Percentiles rank a stretch among this genome's conserved stretches.
Conservation (phyloP, 441 rosid species). For the Adansonia rubrostipa region DNA sequence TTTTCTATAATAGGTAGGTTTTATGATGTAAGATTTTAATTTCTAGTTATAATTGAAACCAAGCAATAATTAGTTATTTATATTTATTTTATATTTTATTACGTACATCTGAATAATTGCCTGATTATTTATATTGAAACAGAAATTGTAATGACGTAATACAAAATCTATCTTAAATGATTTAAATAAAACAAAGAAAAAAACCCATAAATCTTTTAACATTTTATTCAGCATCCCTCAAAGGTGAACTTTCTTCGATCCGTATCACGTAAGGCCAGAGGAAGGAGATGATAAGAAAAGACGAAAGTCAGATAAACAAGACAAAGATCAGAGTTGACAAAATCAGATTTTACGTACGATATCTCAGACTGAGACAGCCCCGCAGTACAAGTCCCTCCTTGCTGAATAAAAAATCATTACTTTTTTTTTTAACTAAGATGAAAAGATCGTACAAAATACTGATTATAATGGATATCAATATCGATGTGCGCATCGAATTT, state of each 20-base stretch:
- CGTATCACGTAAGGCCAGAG: too few relatives aligned
- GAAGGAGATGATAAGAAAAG: background rate
- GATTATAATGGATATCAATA: too few relatives aligned
- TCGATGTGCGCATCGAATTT: background rate
- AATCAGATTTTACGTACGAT: constrained; percentile 1
- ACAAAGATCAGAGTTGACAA: background rate
- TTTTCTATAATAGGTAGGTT: background rate
- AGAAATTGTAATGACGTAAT: background rate
- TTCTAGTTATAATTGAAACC: too few relatives aligned
- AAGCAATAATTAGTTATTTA: too few relatives aligned
- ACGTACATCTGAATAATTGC: background rate
- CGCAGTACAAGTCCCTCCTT: background rate
- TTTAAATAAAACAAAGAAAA: too few relatives aligned
- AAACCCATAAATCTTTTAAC: too few relatives aligned
- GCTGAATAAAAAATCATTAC: background rate
- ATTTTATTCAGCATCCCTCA: too few relatives aligned
- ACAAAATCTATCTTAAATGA: background rate
- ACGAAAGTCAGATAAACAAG: background rate
- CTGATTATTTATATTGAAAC: background rate
- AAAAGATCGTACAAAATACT: background rate
- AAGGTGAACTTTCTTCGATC: background rate
- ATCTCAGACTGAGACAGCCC: background rate
- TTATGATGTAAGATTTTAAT: too few relatives aligned
- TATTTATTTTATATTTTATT: too few relatives aligned
- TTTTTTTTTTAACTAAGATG: background rate